Base-by-base conservation (phyloP, 2,329 filamentous ascomycete species). In the Colletotrichum graminicola region DNA sequence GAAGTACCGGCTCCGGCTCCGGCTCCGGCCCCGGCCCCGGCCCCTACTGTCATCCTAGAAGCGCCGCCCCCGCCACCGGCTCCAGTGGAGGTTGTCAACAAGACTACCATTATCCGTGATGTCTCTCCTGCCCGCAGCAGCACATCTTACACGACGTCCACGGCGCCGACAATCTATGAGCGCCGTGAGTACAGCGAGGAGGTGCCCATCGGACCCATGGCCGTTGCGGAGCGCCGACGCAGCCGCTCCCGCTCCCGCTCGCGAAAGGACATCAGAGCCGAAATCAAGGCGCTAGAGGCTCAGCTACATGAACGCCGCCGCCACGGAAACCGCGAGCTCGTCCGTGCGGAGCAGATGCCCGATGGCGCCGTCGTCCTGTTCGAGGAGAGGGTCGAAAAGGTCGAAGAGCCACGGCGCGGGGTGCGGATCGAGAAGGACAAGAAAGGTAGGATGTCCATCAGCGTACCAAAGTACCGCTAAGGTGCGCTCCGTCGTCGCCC, bases 371-470 rank as follows among this genome's bases (percentile, higher is more conserved):
- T 93, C 43, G 86, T 93, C 56, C 80, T 93, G 54, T 91, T 90
- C 73, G 86, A 90, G 82, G 87, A 91, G 75, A 80, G 85, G 76
- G 80, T 90, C 74, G 88, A 90, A 80, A 84, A 82, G 77, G 80
- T 89, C 62, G 84, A 87, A 74, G 86, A 87, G 76, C 83, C 84
- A 60, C 83, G 83, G 77, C 87, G 84, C 79, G 88, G 88, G 65
- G 85, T 93, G 74, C 87, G 92, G 76, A 90, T 97, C 77, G 93
- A 94, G 84, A 94, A 93, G 86, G 94, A 98, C 84, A 92, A 92
- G 87, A 96, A 93, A 94, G 94, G 95, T 97, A 96, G 92, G 93
- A 91, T 96, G 90, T 90, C 91, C 86, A 91, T 95, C 84, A 93
- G 92, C 85, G 89, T 93, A 82, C 93, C 92, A 78, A 90, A 91